Base-by-base conservation (phyloP, 768 basidiomycete species). In the Asterophora lycoperdoides region DNA sequence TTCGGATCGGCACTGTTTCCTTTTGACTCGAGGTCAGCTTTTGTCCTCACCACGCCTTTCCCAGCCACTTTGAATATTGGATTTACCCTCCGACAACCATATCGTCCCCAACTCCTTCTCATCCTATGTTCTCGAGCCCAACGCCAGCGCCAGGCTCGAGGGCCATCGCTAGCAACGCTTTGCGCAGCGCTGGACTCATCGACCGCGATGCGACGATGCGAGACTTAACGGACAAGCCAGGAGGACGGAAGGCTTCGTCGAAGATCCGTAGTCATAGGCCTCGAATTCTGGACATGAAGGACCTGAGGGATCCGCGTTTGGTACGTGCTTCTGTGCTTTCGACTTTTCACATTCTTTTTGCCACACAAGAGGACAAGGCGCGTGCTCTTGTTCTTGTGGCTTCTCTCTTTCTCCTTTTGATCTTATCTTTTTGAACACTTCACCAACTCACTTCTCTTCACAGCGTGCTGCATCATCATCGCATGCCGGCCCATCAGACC, bases 131-230 rank as follows among this genome's bases (percentile, higher is more conserved):
- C 63, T 84, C 84, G 37, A 80, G 75, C 52, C 71, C 82, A 36
- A 74, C 84, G 8, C 74, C 81, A 7, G 73, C 78, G 5, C 69
- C 83, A 13, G 78, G 82, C 56, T 70, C 77, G 44, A 78, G 82
- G 55, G 62, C 76, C 23, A 67, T 90, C 15, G 85, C 80, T 17
- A 56, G 75, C 49, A 83, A 68, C 49, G 82, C 85, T 26, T 70
- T 89, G 19, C 81, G 83, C 50, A 79, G 68, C 32, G 86, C 84
- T 2, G 88, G 87, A 35, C 80, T 89, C 61, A 83, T 88, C 53
- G 86, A 88, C 74, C 72, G 79, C 48, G 88, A 90, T 64, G 72
- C 81, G 49, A 77, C 72, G 56, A 89, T 90, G 88, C 79, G 81
- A 53, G 87, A 90, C 59, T 69, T 72, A 37, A 72, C 77, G 8